Evolutionary conservation across 805 yeast species (phyloP).

Genomic region (Kazachstania africana): DNA sequence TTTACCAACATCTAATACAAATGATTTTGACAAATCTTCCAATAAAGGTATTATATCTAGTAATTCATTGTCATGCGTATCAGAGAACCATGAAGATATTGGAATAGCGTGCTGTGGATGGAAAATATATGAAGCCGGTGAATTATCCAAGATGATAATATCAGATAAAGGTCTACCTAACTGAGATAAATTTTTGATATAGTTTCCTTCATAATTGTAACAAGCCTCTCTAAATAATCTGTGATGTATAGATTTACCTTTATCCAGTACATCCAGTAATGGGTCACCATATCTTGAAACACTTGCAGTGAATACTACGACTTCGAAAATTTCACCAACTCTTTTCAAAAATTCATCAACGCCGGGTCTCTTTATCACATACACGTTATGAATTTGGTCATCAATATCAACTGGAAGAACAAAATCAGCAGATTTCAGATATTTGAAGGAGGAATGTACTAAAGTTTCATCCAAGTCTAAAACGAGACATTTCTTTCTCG

Average conservation of each 20-base stretch:
- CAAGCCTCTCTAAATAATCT: conserved; percentile 91
- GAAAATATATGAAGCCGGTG: conserved; percentile 95
- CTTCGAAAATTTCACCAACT: conserved; percentile 83
- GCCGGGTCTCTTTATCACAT: conserved; percentile 95
- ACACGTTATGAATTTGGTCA: conserved; percentile 82
- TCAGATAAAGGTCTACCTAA: conserved; percentile 86
- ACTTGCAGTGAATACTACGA: conserved; percentile 93
- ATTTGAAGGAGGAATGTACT: conserved; percentile 91
- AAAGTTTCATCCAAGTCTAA: conserved; percentile 92
- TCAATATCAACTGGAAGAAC: conserved; percentile 97
- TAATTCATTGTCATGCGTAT: conserved; percentile 91
- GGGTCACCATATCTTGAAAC: conserved; percentile 96
- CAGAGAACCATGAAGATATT: conserved; percentile 95
- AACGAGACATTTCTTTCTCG: conserved; percentile 71
- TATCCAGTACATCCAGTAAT: conserved; percentile 74
- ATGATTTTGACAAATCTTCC: conserved; percentile 62
- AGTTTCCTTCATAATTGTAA: conserved; percentile 86
- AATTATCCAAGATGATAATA: conserved; percentile 84
- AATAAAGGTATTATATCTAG: conserved; percentile 83
- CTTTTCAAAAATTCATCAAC: conserved; percentile 82
- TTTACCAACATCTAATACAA: conserved; percentile 74
- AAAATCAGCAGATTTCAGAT: conserved; percentile 85
- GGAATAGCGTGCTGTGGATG: conserved; percentile 98
- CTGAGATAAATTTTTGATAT: conserved; percentile 85
- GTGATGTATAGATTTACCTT: conserved; percentile 69